A percentile compares a stretch with the other conserved stretches of the same genome.
These are phyloP conservation scores for Chytriomyces sp. DNA, from an alignment of 192 early-diverging fungal genomes.

Conservation along the genomic window DNA sequence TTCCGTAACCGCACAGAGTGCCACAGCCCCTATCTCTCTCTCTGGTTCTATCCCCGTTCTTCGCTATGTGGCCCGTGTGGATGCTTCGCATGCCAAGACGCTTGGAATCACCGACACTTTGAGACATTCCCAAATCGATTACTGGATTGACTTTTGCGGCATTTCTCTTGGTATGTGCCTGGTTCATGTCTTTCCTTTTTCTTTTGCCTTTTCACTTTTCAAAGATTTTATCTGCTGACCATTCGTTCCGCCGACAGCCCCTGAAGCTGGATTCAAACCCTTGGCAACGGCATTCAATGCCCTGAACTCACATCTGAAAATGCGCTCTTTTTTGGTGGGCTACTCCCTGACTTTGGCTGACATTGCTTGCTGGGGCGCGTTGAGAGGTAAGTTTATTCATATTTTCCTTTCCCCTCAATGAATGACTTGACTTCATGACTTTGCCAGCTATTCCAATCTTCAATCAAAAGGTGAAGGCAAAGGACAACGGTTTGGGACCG, in stretches of 20 bases:
- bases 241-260: not conserved
- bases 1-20: not conserved
- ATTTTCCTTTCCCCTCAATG: not conserved
- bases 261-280: conserved; percentile 74
- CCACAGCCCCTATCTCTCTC: conserved; percentile 13
- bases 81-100: not conserved
- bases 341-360: conserved; percentile 81
- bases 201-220: too few relatives aligned
- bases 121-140: conserved; percentile 54
- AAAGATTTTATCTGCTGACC: too few relatives aligned
- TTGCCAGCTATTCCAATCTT: conserved; percentile 75
- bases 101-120: conserved; percentile 36
- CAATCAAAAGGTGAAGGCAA: conserved; percentile 74
- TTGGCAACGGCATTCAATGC: conserved; percentile 69
- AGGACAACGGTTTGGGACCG: conserved; percentile 65
- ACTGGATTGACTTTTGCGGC: conserved; percentile 77
- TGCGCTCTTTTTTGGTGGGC: conserved; percentile 82
- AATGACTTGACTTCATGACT: not conserved
- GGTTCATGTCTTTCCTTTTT: not conserved
- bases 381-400: conserved; percentile 60
- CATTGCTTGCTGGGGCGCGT: conserved; percentile 84
- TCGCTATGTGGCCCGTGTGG: conserved; percentile 29
- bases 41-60: conserved; percentile 39
- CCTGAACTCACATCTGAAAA: conserved; percentile 81
- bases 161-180: conserved; percentile 49